Base-by-base conservation (phyloP, 768 basidiomycete species). In the Mycena capillaripes region DNA sequence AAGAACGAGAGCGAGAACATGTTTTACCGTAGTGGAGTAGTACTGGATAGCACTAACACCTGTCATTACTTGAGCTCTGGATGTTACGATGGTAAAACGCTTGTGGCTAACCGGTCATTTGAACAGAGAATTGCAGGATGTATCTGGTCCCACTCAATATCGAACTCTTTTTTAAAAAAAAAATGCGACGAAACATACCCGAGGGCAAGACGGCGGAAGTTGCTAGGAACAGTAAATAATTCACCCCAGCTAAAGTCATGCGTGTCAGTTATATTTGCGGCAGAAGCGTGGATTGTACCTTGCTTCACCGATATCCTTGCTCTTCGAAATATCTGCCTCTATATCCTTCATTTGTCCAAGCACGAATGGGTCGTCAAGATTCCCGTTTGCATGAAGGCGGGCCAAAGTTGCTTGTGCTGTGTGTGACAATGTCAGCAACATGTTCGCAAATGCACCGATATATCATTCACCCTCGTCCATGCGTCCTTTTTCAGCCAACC, bases 1-100 rank as follows among this genome's bases (percentile, higher is more conserved):
- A 58, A 21, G 7, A 25, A 57, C 19, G 11, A 40, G 10, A 23
- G 12, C 14, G 32, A 53, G 46, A 34, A 12, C 25, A 11, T 23
- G 32, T 71, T 79, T 58, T 69, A 85, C 85, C 27, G 81, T 83
- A 0, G 85, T 85, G 4, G 86, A 87, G 76, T 88, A 89, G 78
- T 88, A 89, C 72, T 89, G 88, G 46, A 91, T 89, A 44, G 86
- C 87, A 59, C 86, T 87, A 64, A 89, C 84, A 79, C 86, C 79
- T 78, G 2, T 56, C n/a, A 2, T 6, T 32, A 14, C 21, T 7
- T 60, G 16, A 69, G 74, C 4, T 58, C 46, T 25, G 40, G 14
- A 32, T 14, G 11, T 6, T 16, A n/a, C 38, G 11, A 8, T 3
- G 27, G 7, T 48, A 25, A n/a, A 16, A 40, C 25, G 12, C 32